Evolutionary conservation across 805 yeast species (phyloP).

Genomic region (Ogataea pilisensis): DNA sequence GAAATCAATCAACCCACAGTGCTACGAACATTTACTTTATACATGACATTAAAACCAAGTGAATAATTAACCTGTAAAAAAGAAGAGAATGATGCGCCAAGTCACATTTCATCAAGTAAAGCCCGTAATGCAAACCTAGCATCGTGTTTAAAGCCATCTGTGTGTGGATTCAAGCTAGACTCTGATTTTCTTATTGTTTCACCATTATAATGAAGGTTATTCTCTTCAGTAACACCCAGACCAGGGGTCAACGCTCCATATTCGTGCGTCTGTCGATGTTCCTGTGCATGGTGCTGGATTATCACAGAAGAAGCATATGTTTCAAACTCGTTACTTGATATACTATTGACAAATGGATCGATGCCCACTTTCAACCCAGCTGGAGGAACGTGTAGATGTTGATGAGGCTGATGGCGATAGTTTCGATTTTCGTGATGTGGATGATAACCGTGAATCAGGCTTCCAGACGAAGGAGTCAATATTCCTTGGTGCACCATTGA

Average conservation of each 20-base stretch:
- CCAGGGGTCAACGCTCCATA: not conserved
- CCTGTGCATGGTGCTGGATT: slow-evolving; percentile 4
- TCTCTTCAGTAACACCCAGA: not conserved
- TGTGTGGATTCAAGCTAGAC: not conserved
- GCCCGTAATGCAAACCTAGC: slow-evolving; percentile 28
- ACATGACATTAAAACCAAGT: too few species aligned
- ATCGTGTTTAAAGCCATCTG: slow-evolving; percentile 15
- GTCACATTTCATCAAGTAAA: slow-evolving; percentile 21
- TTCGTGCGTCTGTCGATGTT: not conserved
- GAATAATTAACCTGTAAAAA: not conserved
- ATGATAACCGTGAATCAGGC: not conserved
- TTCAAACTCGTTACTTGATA: slow-evolving; percentile 26
- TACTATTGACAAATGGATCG: slow-evolving; percentile 28
- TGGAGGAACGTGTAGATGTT: slow-evolving; percentile 9
- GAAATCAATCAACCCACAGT: too few species aligned
- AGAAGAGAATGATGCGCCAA: too few species aligned
- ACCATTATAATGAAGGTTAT: not conserved
- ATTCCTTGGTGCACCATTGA: not conserved
- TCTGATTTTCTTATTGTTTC: slow-evolving; percentile 1
- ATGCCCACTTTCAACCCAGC: slow-evolving; percentile 25
- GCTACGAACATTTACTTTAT: too few species aligned
- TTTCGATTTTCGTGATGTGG: not conserved
- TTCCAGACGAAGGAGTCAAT: slow-evolving; percentile 1
- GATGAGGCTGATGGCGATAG: not conserved
- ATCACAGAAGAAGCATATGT: slow-evolving; percentile 11